Evolutionary conservation across 306 rosid genomes (phyloP).

Genomic region (Vicia sativa): DNA sequence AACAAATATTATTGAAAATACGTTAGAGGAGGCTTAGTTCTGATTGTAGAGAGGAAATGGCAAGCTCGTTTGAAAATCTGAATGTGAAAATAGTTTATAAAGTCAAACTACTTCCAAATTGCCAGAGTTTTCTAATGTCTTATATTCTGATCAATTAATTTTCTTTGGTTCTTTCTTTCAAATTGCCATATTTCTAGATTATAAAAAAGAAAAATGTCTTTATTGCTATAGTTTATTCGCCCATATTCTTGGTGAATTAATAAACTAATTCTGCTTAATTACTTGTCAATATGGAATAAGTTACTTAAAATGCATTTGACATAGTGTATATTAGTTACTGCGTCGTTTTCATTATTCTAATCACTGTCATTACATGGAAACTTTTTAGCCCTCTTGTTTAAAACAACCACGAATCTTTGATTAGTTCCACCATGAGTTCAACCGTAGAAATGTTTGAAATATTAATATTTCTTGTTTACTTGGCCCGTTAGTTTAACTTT

Average conservation of each 20-base stretch:
- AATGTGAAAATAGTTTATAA: conserved; percentile 21
- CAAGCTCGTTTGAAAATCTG: not conserved
- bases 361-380: not conserved
- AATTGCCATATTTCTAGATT: not conserved
- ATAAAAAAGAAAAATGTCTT: not conserved
- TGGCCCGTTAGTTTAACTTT: no score
- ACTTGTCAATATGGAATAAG: not conserved
- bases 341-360: not conserved
- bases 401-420: conserved; percentile 7
- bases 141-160: not conserved
- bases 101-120: conserved; percentile 28
- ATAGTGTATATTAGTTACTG: not conserved
- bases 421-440: not conserved
- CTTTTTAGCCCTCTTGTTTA: not conserved
- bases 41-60: not conserved
- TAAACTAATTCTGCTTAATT: not conserved
- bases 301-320: not conserved
- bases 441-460: not conserved
- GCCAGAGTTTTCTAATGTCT: not conserved
- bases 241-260: not conserved
- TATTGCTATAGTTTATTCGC: not conserved
- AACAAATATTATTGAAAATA: no score
- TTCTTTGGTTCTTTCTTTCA: not conserved
- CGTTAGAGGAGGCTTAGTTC: no score
- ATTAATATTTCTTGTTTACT: not conserved